Percentiles rank a stretch among this genome's conserved stretches.
Evolutionary conservation across 306 rosid genomes (phyloP).

Genomic region (Corylus avellana): DNA sequence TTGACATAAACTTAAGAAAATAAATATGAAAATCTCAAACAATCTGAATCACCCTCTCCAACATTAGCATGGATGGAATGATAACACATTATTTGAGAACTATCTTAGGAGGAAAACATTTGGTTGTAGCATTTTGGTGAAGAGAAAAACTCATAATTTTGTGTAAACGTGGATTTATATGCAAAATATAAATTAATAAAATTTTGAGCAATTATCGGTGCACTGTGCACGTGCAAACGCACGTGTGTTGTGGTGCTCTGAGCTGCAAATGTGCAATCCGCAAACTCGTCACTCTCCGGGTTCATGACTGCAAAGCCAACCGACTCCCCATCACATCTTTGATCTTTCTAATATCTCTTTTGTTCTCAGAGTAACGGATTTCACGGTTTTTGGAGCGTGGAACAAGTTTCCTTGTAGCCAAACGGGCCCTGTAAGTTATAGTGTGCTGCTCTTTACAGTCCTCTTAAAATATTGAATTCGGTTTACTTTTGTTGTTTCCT

Average conservation of each 20-base stretch:
- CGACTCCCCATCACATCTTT: neutral
- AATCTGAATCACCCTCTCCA: neutral
- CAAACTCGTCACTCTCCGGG: neutral
- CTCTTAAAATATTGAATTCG: neutral
- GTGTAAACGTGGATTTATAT: too few relatives aligned
- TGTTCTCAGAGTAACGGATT: neutral
- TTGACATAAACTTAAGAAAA: neutral
- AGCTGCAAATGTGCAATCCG: neutral
- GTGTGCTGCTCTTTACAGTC: neutral
- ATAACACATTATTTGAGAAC: too few relatives aligned
- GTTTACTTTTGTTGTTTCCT: neutral
- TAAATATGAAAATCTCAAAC: constrained; percentile 20
- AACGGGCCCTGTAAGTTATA: neutral
- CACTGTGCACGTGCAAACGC: too few relatives aligned
- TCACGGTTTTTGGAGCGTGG: neutral
- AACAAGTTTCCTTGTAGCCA: neutral
- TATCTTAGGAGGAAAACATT: too few relatives aligned
- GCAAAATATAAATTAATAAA: too few relatives aligned
- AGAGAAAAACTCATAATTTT: too few relatives aligned
- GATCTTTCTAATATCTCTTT: neutral
- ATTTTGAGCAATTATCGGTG: too few relatives aligned
- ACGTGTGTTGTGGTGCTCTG: neutral
- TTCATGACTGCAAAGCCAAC: neutral
- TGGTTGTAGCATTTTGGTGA: too few relatives aligned
- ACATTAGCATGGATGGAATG: constrained; percentile 5